Evolutionary conservation across 305 asterid genomes (phyloP), one percentile per base, ranked within the genome.

Genomic region (Euphrasia arctica): DNA sequence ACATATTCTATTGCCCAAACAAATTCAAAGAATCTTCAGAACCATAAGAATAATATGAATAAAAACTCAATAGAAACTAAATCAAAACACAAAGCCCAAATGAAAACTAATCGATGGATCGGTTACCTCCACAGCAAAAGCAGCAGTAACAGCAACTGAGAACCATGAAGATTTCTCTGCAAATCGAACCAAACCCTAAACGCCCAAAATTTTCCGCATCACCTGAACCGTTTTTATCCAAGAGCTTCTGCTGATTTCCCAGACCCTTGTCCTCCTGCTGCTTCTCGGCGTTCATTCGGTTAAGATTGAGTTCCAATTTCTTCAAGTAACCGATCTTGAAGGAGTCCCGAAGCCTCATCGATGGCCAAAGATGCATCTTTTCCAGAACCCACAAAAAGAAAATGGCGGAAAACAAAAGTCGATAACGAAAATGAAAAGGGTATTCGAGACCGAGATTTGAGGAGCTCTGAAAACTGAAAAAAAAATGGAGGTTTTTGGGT

Each of bases 351-450:
- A 88, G 69, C 75, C 83, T 83, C 84, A 76, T 66, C 4, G 97
- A 77, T 29, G 93, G 95, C 97, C 97, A 91, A 64, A 91, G 88
- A 82, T 88, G 97, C 97, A 88, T 91, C 80, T 62, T 59, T 39
- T 4, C 48, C 4, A 3, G 52, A 5, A 49, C 22, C 54, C 8
- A 49, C 3, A 49, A 9, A 49, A 14, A 9, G 9, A 10, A 13
- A 3, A 45, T 9, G 0, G 2, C 34, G 34, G 34, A 31, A 31
- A 31, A 31, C 34, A 0, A 45, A 45, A 45, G 3, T 8, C 0
- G 12, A 10, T 11, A 45, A 1, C 11, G 1, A 7, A 14, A 13
- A 15, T 11, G 0, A 3, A 6, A 13, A 49, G 55, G 27, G 55
- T 3, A 13, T 13, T 49, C 55, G 27, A 49, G 55, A 1, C 7